Conservation (phyloP, 2,329 filamentous ascomycete genomes). For the Colletotrichum tropicicola region DNA sequence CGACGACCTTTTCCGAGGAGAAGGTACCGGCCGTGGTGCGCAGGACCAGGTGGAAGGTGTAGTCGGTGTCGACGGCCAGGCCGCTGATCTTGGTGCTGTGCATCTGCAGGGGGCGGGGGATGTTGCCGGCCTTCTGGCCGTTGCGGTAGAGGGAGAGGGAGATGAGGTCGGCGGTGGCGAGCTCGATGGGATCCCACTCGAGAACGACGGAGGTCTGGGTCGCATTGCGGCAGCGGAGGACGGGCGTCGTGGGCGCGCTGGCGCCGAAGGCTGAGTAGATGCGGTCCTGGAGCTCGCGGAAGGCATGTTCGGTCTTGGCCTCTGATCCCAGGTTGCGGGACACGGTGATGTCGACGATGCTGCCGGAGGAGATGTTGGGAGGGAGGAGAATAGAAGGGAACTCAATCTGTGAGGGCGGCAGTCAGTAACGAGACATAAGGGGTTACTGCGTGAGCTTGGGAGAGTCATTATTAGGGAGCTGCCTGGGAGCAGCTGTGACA, state of each 20-base stretch:
- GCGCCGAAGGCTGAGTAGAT: constrained; percentile 90
- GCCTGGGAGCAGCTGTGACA: background rate
- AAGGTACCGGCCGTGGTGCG: constrained; percentile 91
- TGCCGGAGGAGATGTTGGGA: constrained; percentile 92
- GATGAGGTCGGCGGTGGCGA: constrained; percentile 91
- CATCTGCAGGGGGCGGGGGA: constrained; percentile 86
- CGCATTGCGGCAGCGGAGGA: constrained; percentile 92
- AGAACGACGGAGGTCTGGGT: constrained; percentile 98
- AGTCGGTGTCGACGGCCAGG: constrained; percentile 95
- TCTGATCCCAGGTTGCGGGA: constrained; percentile 86
- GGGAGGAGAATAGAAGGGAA: constrained; percentile 98
- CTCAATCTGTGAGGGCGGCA: constrained; percentile 76
- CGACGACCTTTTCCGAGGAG: constrained; percentile 82
- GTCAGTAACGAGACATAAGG: constrained; percentile 32
- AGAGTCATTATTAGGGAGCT: too few relatives aligned
- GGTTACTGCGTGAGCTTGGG: background rate
- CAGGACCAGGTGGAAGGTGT: constrained; percentile 91
- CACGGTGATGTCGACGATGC: constrained; percentile 97
- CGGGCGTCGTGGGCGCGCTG: constrained; percentile 76
- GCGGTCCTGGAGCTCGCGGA: constrained; percentile 85
- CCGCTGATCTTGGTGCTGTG: constrained; percentile 97
- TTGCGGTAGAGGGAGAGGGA: constrained; percentile 94
- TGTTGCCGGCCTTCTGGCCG: constrained; percentile 94
- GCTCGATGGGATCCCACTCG: constrained; percentile 95
- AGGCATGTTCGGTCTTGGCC: constrained; percentile 75